Conservation (phyloP, 305 asterid genomes). For the Fraxinus sp. region DNA sequence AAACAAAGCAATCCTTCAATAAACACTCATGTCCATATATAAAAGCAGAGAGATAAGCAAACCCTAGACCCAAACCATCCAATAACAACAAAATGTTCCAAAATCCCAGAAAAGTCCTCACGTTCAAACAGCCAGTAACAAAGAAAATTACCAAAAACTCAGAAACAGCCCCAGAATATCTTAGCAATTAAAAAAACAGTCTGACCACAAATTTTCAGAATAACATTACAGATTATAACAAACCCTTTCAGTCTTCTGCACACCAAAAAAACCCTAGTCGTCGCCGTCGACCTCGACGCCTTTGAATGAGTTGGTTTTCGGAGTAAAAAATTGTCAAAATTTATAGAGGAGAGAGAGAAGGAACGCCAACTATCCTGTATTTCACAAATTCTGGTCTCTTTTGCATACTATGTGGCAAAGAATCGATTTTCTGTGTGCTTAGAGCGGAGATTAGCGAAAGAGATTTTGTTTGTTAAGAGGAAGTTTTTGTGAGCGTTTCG, state of each 20-base stretch:
- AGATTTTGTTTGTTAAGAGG: conserved; percentile 39
- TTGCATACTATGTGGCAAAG: conserved; percentile 20
- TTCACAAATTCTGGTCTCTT: conserved; percentile 25
- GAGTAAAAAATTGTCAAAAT: conserved; percentile 21
- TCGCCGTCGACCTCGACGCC: conserved; percentile 23
- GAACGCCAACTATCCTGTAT: conserved; percentile 19
- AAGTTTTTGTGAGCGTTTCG: conserved; percentile 31
- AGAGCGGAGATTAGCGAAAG: conserved; percentile 28
- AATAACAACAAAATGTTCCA: conserved; percentile 5
- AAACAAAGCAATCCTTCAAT: conserved; percentile 28
- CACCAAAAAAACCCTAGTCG: conserved; percentile 37
- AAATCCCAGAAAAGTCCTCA: conserved; percentile 23
- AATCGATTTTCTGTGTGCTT: conserved; percentile 24
- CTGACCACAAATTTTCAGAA: conserved; percentile 31
- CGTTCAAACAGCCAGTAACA: conserved; percentile 28
- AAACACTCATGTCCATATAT: conserved; percentile 26
- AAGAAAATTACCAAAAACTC: conserved; percentile 3
- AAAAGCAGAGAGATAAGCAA: conserved; percentile 23
- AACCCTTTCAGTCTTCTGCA: conserved; percentile 28
- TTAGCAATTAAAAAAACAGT: conserved; percentile 21
- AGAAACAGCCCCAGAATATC: conserved; percentile 20
- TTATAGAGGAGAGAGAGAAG: conserved; percentile 20
- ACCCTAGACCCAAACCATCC: conserved; percentile 44
- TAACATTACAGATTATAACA: conserved; percentile 20
- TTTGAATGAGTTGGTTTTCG: conserved; percentile 13